phyloP scores from a whole-genome alignment of 1,284 basidiomycete genomes.

The Moniliella sp. region DNA sequence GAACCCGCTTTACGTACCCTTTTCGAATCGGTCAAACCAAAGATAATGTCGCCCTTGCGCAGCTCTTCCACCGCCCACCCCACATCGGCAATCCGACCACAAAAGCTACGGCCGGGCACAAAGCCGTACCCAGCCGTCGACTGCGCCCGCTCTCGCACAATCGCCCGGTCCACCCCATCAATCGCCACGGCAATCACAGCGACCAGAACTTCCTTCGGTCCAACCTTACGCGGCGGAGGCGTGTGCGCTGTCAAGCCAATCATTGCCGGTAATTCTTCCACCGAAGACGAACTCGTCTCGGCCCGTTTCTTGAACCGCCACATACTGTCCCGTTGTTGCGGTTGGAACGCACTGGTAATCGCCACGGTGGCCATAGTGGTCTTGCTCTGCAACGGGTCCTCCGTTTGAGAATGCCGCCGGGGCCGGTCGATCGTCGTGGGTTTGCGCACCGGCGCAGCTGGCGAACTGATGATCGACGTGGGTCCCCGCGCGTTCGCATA shows the following conservation, averaged over 20 bases:
- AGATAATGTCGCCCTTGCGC: slow-evolving; percentile 35
- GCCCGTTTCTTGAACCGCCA: neutral
- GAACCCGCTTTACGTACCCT: slow-evolving; percentile 10
- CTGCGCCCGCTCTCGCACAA: slow-evolving; percentile 28
- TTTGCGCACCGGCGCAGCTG: slow-evolving; percentile 16
- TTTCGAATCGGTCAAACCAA: slow-evolving; percentile 30
- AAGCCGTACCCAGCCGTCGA: slow-evolving; percentile 30
- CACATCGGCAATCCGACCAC: slow-evolving; percentile 35
- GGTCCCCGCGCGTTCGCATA: slow-evolving; percentile 2
- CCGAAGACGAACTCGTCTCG: slow-evolving; percentile 11
- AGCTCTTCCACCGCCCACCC: slow-evolving; percentile 33
- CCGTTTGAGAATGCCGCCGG: slow-evolving; percentile 9
- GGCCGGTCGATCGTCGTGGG: slow-evolving; percentile 8
- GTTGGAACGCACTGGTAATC: slow-evolving; percentile 16
- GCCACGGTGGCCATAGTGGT: slow-evolving; percentile 28
- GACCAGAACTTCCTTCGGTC: slow-evolving; percentile 33
- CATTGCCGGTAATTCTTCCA: slow-evolving; percentile 12
- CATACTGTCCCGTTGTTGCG: neutral
- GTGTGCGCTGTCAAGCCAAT: slow-evolving; percentile 24
- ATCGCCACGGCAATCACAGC: slow-evolving; percentile 35
- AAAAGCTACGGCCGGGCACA: slow-evolving; percentile 35
- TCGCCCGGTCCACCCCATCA: slow-evolving; percentile 30
- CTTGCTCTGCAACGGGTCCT: slow-evolving; percentile 18
- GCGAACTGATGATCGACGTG: slow-evolving; percentile 4
- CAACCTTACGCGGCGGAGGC: slow-evolving; percentile 31